phyloP scores from a whole-genome alignment of 257 asterid species.

The Solanum sejunctum region DNA sequence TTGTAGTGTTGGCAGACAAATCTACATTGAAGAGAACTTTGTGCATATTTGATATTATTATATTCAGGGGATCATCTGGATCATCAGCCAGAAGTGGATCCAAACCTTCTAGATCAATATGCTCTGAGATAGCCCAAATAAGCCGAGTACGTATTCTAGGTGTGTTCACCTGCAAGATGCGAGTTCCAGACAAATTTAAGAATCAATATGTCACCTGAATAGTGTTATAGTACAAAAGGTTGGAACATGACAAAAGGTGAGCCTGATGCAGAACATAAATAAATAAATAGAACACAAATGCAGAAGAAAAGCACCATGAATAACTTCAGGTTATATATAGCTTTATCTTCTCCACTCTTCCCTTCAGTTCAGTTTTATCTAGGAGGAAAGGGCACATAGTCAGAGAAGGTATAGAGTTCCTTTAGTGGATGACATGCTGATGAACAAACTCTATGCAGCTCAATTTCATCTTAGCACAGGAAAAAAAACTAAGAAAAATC shows the following conservation, averaged over 20 bases:
- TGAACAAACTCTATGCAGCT: not conserved
- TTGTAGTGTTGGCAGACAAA: conserved; percentile 56
- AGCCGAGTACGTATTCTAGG: conserved; percentile 70
- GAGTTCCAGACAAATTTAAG: not conserved
- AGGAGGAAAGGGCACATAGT: not conserved
- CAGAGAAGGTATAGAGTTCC: not conserved
- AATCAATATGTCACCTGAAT: not conserved
- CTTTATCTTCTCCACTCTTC: not conserved
- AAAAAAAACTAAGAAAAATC: not conserved
- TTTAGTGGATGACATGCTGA: not conserved
- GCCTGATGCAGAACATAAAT: not conserved
- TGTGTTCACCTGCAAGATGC: conserved; percentile 65
- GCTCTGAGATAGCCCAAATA: conserved; percentile 84
- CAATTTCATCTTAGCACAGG: not conserved
- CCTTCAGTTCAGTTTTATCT: not conserved
- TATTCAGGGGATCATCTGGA: conserved; percentile 73
- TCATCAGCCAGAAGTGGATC: conserved; percentile 91
- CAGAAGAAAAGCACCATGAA: not conserved
- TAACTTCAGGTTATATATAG: not conserved
- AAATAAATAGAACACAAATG: not conserved
- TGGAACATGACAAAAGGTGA: not conserved
- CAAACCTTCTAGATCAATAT: conserved; percentile 70
- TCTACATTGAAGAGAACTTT: conserved; percentile 62
- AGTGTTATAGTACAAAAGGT: not conserved
- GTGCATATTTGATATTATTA: conserved; percentile 55